Evolutionary conservation across 495 filamentous ascomycete species (phyloP).

Genomic region (Collariella sp.): DNA sequence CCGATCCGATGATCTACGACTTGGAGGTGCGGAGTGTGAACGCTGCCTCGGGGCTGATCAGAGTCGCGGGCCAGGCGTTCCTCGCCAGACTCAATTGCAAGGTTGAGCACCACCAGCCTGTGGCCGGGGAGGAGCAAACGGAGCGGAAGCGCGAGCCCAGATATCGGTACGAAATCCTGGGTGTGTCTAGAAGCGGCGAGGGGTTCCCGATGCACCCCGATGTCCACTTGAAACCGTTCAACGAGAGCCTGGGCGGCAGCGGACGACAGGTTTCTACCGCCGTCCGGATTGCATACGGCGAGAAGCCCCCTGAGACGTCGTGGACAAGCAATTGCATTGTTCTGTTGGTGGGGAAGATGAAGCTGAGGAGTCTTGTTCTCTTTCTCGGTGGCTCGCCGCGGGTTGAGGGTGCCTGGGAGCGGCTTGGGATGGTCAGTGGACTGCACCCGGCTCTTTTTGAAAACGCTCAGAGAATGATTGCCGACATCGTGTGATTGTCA

Average conservation of each 20-base stretch:
- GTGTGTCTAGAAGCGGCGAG: neutral
- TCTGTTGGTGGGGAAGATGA: neutral
- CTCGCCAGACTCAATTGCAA: neutral
- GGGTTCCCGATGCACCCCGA: neutral
- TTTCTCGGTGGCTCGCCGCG: neutral
- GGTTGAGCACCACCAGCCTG: neutral
- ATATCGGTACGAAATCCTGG: neutral
- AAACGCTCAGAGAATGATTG: neutral
- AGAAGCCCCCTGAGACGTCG: neutral
- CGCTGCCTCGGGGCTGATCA: neutral
- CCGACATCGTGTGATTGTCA: neutral
- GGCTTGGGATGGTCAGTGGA: neutral
- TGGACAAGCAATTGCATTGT: slow-evolving; percentile 1
- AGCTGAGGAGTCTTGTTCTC: neutral
- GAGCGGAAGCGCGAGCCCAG: neutral
- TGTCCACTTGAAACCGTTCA: neutral
- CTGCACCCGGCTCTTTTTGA: neutral
- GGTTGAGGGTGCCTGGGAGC: neutral
- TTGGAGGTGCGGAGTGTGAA: neutral
- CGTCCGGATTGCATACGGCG: neutral
- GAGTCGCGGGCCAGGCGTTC: neutral
- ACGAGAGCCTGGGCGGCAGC: neutral
- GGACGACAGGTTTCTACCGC: neutral
- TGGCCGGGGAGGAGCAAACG: neutral
- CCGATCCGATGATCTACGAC: neutral